Conservation (phyloP, 768 basidiomycete genomes). For the Steccherinum ochraceum region DNA sequence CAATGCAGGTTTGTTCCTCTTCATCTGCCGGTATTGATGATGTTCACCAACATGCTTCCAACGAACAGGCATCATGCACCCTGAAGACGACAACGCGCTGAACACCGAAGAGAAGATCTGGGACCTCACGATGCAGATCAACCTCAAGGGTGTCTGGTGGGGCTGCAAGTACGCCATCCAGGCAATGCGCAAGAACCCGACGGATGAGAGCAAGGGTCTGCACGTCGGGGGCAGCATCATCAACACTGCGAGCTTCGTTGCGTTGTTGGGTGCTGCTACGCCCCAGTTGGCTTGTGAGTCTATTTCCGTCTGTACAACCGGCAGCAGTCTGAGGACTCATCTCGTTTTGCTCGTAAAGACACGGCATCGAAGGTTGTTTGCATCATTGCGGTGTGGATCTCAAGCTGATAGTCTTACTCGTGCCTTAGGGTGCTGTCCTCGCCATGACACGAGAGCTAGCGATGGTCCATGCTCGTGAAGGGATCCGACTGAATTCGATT, state of each 20-base stretch:
- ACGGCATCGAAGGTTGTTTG: slow-evolving; percentile 84
- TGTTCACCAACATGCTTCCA: neutral
- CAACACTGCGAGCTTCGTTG: slow-evolving; percentile 97
- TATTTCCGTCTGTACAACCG: too few species aligned
- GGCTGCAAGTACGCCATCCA: slow-evolving; percentile 96
- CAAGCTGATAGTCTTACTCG: slow-evolving; percentile 2
- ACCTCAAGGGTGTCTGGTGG: slow-evolving; percentile 99
- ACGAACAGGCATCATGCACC: slow-evolving; percentile 90
- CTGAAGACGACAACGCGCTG: slow-evolving; percentile 88
- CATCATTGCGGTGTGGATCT: neutral
- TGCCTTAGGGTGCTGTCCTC: slow-evolving; percentile 80
- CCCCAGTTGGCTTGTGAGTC: slow-evolving; percentile 96
- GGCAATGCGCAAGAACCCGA: slow-evolving; percentile 92
- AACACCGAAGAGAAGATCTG: slow-evolving; percentile 97
- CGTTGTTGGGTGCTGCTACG: slow-evolving; percentile 91
- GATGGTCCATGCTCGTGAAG: slow-evolving; percentile 96
- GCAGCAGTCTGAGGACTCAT: too few species aligned
- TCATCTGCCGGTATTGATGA: neutral
- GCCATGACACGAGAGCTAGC: slow-evolving; percentile 98
- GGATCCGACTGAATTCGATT: slow-evolving; percentile 91
- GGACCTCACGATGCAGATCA: slow-evolving; percentile 90
- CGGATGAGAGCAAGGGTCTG: slow-evolving; percentile 74
- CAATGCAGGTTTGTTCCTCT: slow-evolving; percentile 60
- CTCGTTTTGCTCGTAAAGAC: too few species aligned
- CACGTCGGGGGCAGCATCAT: slow-evolving; percentile 87